phyloP scores from a whole-genome alignment of 192 early-diverging fungal genomes.

The Coemansia sp. region DNA sequence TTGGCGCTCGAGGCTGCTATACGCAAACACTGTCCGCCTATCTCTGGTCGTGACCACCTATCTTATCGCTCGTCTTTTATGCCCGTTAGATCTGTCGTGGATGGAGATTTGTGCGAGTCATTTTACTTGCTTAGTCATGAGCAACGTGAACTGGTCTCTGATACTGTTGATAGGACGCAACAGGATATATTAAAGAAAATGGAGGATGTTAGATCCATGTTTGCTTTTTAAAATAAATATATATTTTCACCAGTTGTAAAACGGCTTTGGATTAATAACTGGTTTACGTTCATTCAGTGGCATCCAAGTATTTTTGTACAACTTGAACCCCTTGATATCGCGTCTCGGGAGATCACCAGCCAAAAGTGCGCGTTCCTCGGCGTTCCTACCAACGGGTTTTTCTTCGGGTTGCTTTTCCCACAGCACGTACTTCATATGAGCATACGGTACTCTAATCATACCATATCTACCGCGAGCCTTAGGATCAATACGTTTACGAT shows the following conservation, averaged over 20 bases:
- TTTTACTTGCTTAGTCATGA: constrained; percentile 47
- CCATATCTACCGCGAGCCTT: constrained; percentile 83
- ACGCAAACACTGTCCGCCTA: constrained; percentile 77
- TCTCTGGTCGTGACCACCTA: constrained; percentile 87
- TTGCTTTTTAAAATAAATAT: constrained; percentile 48
- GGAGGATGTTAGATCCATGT: constrained; percentile 81
- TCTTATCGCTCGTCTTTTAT: constrained; percentile 78
- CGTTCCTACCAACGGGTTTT: constrained; percentile 26
- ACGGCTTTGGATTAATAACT: constrained; percentile 69
- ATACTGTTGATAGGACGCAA: constrained; percentile 83
- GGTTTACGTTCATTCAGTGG: constrained; percentile 74
- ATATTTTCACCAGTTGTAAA: constrained; percentile 75
- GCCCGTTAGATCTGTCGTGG: constrained; percentile 76
- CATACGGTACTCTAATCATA: constrained; percentile 72
- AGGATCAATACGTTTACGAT: constrained; percentile 72
- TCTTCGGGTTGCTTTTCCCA: constrained; percentile 60
- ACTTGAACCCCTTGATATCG: constrained; percentile 67
- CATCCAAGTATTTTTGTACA: constrained; percentile 71
- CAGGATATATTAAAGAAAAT: constrained; percentile 91
- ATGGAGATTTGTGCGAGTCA: constrained; percentile 95
- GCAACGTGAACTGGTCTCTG: constrained; percentile 65
- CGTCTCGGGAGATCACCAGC: constrained; percentile 41
- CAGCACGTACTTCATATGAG: constrained; percentile 85
- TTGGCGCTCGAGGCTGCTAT: constrained; percentile 90
- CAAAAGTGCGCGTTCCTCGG: constrained; percentile 34